phyloP scores from a whole-genome alignment of 352 stramenopile genomes.

The Globisporangium cederbergense region DNA sequence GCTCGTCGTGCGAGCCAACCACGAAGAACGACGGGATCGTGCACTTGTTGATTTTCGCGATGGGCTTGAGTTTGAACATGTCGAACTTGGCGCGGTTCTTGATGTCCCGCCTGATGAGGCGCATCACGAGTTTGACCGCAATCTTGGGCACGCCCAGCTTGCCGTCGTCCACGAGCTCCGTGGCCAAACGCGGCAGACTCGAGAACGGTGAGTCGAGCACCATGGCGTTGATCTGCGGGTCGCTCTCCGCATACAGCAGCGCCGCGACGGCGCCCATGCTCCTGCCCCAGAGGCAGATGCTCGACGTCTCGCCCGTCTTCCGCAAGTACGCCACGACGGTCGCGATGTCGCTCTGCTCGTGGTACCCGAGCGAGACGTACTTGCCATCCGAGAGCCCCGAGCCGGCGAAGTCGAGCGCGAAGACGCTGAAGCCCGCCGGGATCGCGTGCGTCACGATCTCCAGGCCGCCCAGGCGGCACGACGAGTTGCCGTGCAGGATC shows the following conservation, averaged over 20 bases:
- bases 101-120: slow-evolving; percentile 74
- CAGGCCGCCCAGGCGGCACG: slow-evolving; percentile 61
- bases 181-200: slow-evolving; percentile 62
- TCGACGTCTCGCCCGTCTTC: slow-evolving; percentile 45
- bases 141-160: slow-evolving; percentile 82
- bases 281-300: slow-evolving; percentile 69
- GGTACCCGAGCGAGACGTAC: slow-evolving; percentile 80
- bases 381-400: slow-evolving; percentile 77
- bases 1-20: slow-evolving; percentile 69
- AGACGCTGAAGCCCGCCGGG: slow-evolving; percentile 76
- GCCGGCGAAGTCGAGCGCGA: slow-evolving; percentile 76
- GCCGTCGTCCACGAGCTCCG: slow-evolving; percentile 77
- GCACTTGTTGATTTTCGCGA: slow-evolving; percentile 67
- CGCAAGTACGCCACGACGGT: slow-evolving; percentile 67
- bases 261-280: slow-evolving; percentile 80
- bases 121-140: slow-evolving; percentile 79
- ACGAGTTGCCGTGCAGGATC: slow-evolving; percentile 83
- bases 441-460: slow-evolving; percentile 79
- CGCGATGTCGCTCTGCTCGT: slow-evolving; percentile 73
- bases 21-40: slow-evolving; percentile 76
- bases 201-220: slow-evolving; percentile 84
- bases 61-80: slow-evolving; percentile 86
- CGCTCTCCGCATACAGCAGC: slow-evolving; percentile 58
- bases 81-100: slow-evolving; percentile 83
- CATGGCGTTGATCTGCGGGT: slow-evolving; percentile 68